Base-by-base conservation (phyloP, 371 early-diverging fungal genomes). In the Batrachochytrium dendrobatidis region DNA sequence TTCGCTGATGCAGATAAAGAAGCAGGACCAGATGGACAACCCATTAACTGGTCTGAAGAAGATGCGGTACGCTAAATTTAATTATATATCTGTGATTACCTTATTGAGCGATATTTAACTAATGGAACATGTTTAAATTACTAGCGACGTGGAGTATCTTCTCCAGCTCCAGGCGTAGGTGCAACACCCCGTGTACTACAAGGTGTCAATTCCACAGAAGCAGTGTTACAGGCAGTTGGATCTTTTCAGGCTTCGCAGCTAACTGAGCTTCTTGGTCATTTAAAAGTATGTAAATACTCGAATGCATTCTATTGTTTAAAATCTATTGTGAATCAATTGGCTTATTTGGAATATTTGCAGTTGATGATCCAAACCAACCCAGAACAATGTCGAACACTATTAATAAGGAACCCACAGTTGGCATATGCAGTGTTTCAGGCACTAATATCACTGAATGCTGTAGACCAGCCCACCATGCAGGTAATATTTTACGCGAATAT, bases 371-470 rank as follows among this genome's bases (percentile, higher is more conserved):
- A 74, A 64, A 88, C 54, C 48, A 79, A 79, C 65, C 88, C 76
- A 1, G 86, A 86, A 7, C 81, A 85, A 45, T 85, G 87, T 5
- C 79, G 81, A 34, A 72, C 82, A 1, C 73, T 93, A 33, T 67
- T 94, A 33, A 66, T 71, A 17, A 63, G 79, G 25, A 90, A 92
- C 62, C 95, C 94, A 33, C 91, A 88, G 59, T 76, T 92, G 1
- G 79, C 89, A 18, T 92, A 91, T 72, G 90, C 90, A 3, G 69
- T 93, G 28, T 89, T 92, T 66, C 92, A 92, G 64, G 84, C 87
- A 8, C 78, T 93, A 75, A 59, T 90, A 7, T 83, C 85, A 68
- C 83, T 89, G 84, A 86, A 88, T 55, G 72, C 91, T 32, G 85
- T 93, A 20, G 92, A 91, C 67, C 82, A 83, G n/a, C 74, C 72